These are phyloP conservation scores for Aspergillaceae sp. DNA, from an alignment of 2,329 filamentous ascomycete genomes.

Conservation along the genomic window DNA sequence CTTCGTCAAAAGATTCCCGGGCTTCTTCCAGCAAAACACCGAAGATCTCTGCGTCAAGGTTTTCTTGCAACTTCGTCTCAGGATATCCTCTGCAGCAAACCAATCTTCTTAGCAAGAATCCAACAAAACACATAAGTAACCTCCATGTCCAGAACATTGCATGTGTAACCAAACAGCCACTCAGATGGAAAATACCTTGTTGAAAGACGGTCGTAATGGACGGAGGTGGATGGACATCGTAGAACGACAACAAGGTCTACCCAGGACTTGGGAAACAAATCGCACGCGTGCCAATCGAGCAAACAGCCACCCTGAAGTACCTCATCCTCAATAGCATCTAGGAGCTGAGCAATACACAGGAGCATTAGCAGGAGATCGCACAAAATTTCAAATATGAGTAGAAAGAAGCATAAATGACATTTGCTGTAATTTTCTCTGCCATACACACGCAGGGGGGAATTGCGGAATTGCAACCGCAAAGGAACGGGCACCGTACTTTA, in stretches of 20 bases:
- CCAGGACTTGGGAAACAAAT: conserved; percentile 86
- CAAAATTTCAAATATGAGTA: neutral
- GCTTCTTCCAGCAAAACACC: conserved; percentile 88
- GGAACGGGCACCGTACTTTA: conserved; percentile 50
- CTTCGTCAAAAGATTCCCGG: conserved; percentile 71
- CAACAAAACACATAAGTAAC: neutral
- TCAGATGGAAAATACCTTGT: conserved; percentile 47
- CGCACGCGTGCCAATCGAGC: conserved; percentile 97
- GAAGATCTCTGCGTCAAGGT: conserved; percentile 96
- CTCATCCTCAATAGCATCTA: conserved; percentile 82
- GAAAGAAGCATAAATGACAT: conserved; percentile 1
- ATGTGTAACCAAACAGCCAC: neutral
- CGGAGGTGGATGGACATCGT: conserved; percentile 63
- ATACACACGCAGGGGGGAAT: too few relatives aligned
- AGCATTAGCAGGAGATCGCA: too few relatives aligned
- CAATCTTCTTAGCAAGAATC: neutral
- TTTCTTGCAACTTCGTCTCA: conserved; percentile 86
- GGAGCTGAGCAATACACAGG: conserved; percentile 41
- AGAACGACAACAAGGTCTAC: conserved; percentile 92
- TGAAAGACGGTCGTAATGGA: conserved; percentile 75
- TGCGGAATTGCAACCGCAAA: too few relatives aligned
- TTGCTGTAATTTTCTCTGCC: neutral
- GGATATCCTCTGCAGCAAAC: conserved; percentile 57
- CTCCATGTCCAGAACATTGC: neutral
- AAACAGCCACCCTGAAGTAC: conserved; percentile 71